phyloP scores from a whole-genome alignment of 139 green algal species.

The Volvox reticuliferus region DNA sequence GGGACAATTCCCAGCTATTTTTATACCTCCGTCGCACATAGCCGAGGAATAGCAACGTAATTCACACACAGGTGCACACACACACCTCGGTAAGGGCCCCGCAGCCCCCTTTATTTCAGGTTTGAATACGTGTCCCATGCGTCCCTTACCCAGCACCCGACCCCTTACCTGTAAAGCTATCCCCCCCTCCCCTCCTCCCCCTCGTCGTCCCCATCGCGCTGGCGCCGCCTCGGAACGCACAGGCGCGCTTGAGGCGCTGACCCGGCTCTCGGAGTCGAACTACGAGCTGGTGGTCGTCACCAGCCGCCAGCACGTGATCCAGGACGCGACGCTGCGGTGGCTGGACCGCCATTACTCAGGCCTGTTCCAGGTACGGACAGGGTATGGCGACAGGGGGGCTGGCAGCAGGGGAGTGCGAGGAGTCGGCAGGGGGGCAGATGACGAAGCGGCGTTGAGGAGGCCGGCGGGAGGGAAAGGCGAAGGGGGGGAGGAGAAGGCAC shows the following conservation, averaged over 20 bases:
- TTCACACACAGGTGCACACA: too few relatives aligned
- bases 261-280: constrained; percentile 60
- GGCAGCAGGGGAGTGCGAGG: background rate
- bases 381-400: background rate
- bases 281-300: constrained; percentile 93
- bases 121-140: too few relatives aligned
- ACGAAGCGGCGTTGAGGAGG: background rate
- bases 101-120: too few relatives aligned
- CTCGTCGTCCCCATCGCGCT: background rate
- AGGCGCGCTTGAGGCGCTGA: constrained; percentile 84
- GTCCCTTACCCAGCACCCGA: too few relatives aligned
- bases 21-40: too few relatives aligned
- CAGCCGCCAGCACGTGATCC: constrained; percentile 93
- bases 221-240: background rate
- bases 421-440: background rate
- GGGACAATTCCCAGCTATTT: too few relatives aligned
- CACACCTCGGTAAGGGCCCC: too few relatives aligned
- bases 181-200: background rate
- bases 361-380: constrained; percentile 73
- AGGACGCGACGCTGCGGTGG: constrained; percentile 90
- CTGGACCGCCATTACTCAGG: constrained; percentile 85
- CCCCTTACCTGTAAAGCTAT: background rate
- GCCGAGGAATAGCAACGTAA: too few relatives aligned
- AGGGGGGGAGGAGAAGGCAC: too few relatives aligned
- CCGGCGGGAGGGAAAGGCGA: too few relatives aligned